A percentile compares a stretch with the other conserved stretches of the same genome.
These are phyloP conservation scores for Hippophae gyantsensis DNA, from an alignment of 306 rosid genomes.

Conservation along the genomic window DNA sequence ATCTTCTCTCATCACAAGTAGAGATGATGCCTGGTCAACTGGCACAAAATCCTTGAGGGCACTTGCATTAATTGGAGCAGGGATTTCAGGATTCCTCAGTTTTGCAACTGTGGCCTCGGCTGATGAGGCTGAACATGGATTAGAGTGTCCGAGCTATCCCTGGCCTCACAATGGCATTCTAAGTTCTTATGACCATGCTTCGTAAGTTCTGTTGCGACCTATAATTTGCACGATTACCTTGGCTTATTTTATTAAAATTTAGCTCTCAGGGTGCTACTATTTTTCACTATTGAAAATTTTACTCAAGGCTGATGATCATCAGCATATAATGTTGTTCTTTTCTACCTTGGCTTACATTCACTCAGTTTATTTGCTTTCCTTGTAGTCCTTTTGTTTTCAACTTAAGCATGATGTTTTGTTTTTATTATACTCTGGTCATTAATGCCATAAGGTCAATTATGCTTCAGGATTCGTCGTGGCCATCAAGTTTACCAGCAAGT, in stretches of 20 bases:
- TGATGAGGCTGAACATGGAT: conserved; percentile 98
- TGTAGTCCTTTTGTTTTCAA: too few relatives aligned
- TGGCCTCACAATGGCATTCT: conserved; percentile 99
- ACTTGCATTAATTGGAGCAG: conserved; percentile 83
- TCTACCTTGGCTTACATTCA: not conserved
- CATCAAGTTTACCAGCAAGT: conserved; percentile 94
- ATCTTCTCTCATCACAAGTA: conserved; percentile 49
- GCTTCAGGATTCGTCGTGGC: conserved; percentile 92
- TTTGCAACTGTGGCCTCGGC: conserved; percentile 76
- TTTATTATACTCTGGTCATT: conserved; percentile 1
- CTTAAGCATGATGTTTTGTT: too few relatives aligned
- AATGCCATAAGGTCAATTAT: conserved; percentile 22
- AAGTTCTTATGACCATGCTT: conserved; percentile 94
- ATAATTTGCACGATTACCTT: conserved; percentile 1
- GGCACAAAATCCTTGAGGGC: conserved; percentile 61
- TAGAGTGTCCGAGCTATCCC: conserved; percentile 80
- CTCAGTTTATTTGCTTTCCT: too few relatives aligned
- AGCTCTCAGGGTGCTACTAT: not conserved
- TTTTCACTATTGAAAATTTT: not conserved
- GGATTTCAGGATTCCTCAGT: conserved; percentile 68
- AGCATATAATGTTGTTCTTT: not conserved
- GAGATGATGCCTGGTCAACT: conserved; percentile 44
- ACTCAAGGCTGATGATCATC: too few relatives aligned
- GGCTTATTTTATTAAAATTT: not conserved
- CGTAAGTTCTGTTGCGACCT: conserved; percentile 45